phyloP scores from a whole-genome alignment of 768 basidiomycete genomes.

The Melanogaster broomeanus region DNA sequence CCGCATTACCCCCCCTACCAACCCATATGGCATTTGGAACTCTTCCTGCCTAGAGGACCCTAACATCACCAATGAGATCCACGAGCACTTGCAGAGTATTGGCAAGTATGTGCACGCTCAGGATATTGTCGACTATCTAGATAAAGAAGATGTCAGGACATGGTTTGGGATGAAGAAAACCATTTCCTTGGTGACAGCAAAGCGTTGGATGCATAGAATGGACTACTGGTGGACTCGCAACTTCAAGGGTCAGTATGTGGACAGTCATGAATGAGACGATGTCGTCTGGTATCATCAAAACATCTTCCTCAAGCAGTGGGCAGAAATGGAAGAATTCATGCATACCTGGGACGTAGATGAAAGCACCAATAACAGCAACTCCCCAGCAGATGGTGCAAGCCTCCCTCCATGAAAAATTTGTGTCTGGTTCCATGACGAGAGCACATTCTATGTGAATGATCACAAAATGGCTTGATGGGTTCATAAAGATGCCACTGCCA shows the following conservation, averaged over 20 bases:
- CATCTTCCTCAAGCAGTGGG: conserved; percentile 19
- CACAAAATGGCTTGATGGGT: conserved; percentile 21
- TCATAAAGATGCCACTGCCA: conserved; percentile 6
- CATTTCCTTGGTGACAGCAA: conserved; percentile 23
- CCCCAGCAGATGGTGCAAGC: conserved; percentile 4
- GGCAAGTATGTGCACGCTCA: conserved; percentile 25
- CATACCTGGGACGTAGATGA: not conserved
- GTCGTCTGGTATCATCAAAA: conserved; percentile 29
- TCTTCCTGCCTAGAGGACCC: not conserved
- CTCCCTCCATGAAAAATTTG: too few relatives aligned
- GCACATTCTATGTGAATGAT: conserved; percentile 38
- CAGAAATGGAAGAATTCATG: not conserved
- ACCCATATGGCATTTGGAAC: not conserved
- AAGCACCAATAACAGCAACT: not conserved
- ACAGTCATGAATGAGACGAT: conserved; percentile 35
- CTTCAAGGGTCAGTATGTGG: conserved; percentile 26
- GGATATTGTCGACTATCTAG: conserved; percentile 21
- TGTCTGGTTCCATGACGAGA: conserved; percentile 34
- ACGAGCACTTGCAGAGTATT: conserved; percentile 6
- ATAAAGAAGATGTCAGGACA: conserved; percentile 4
- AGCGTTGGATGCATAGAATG: conserved; percentile 23
- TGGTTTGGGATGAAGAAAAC: conserved; percentile 12
- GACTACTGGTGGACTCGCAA: conserved; percentile 21
- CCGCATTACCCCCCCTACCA: not conserved
- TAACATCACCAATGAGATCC: not conserved